These are phyloP conservation scores for Aspergillus brunneoviolaceus DNA, from an alignment of 2,329 filamentous ascomycete species.

Conservation along the genomic window DNA sequence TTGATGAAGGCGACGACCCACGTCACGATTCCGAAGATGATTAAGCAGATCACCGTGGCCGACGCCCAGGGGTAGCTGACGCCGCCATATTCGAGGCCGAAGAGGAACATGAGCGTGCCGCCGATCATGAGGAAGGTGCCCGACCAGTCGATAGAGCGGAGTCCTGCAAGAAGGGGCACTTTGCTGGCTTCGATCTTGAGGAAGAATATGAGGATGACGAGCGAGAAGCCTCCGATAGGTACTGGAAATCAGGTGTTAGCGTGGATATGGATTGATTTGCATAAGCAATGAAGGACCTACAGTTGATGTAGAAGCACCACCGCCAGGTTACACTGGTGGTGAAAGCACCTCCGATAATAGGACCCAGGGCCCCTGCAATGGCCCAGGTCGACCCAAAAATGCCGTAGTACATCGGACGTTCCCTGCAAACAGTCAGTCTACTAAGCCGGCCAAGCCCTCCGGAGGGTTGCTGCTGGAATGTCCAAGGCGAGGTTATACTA, in stretches of 20 bases:
- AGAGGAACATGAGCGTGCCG: conserved; percentile 79
- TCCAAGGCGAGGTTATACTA: conserved; percentile 12
- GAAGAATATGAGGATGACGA: conserved; percentile 60
- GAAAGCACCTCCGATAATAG: conserved; percentile 61
- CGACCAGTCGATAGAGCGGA: conserved; percentile 64
- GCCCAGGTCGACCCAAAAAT: conserved; percentile 64
- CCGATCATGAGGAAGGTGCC: conserved; percentile 67
- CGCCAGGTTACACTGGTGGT: conserved; percentile 60
- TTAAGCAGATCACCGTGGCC: conserved; percentile 70
- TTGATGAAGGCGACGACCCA: conserved; percentile 67
- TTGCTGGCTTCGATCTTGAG: conserved; percentile 62
- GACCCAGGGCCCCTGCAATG: conserved; percentile 59
- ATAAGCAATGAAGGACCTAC: conserved; percentile 22
- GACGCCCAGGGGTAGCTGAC: conserved; percentile 73
- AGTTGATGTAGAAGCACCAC: conserved; percentile 63
- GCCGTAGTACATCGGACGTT: conserved; percentile 61
- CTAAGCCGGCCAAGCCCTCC: neutral
- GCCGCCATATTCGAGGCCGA: conserved; percentile 83
- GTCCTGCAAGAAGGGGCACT: conserved; percentile 56
- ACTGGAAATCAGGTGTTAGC: conserved; percentile 35
- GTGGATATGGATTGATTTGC: neutral
- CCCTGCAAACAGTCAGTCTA: conserved; percentile 31
- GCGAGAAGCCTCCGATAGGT: conserved; percentile 59
- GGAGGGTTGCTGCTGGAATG: neutral
- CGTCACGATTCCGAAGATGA: conserved; percentile 68